Base-by-base conservation (phyloP, 2,329 filamentous ascomycete species). In the Remersonia thermophila region DNA sequence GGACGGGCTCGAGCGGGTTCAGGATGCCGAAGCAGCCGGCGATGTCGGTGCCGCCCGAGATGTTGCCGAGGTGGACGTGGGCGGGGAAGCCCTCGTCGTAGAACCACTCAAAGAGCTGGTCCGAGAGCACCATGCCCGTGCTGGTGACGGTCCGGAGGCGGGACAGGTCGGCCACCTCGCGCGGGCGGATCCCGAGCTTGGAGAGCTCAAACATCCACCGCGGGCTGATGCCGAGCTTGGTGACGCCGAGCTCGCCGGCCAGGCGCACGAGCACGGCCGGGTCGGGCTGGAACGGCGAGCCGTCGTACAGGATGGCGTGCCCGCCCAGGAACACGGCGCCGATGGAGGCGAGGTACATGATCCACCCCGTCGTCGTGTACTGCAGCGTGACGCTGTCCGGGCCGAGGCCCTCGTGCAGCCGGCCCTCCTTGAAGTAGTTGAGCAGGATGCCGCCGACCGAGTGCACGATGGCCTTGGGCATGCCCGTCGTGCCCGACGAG, bases 391-490 rank as follows among this genome's bases (percentile, higher is more conserved):
- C 61, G 30, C 57, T 60, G n/a, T 57, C 51, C 0, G 60, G 47
- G 0, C 45, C 51, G 3, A 58, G 38, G 18, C 61, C 58, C 32
- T 68, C 62, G 49, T 74, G 69, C 17, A 74, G 54, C 3, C 53
- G 56, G 1, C 60, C 63, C 53, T 93, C 84, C 51, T 87, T 73
- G 42, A 47, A 51, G 11, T 51, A 48, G 43, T 55, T 67, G 16
- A 84, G 43, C 20, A 83, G 55, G 1, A 73, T 59, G 0, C 79
- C 77, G 3, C 81, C 81, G 1, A 74, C 69, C 1, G 75, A 78
- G 54, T 93, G 85, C 2, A 89, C 82, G 44, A 93, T 91, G 40
- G 83, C 86, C 52, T 93, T 93, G 10, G 85, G 85, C 14, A 72
- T 74, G 3, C 85, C 84, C 0, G 85, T 93, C 6, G 84, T 93